Evolutionary conservation across 306 rosid species (phyloP), one percentile per base, ranked within the genome.

Genomic region (Gillenia trifoliata): DNA sequence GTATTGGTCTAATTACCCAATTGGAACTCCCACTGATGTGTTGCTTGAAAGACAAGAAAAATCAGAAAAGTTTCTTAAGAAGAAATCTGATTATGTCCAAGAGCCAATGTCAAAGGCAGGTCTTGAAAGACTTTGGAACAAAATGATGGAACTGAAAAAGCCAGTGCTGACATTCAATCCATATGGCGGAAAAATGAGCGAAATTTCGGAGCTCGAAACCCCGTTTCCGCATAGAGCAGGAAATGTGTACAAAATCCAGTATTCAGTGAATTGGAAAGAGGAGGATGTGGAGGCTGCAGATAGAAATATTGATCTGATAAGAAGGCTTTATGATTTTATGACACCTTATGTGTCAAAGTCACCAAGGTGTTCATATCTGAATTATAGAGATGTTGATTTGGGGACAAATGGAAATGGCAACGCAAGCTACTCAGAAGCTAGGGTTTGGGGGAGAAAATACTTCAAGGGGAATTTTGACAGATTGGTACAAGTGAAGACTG

Each of bases 221-320:
- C 82, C 90, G 6, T 91, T 91, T 76, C 96, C 96, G 5, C 96
- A 91, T 40, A 84, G 96, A 76, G 86, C 86, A 17, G 96, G 92
- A 52, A 91, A 88, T 80, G 41, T 75, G 28, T 91, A 75, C 82
- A 87, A 88, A 65, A 87, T 91, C 36, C 93, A 89, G 72, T 91
- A 89, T 71, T 87, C 88, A 0, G 86, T 88, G 40, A 84, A 11
- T 56, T 91, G 96, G 96, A 87, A 85, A 70, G 90, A 85, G 52
- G 86, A 75, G 45, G 85, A 80, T 9, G 49, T 54, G 19, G 83
- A 75, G 63, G 86, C 72, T 64, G 81, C 77, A 16, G 78, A 81
- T 30, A 34, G 8, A 17, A 20, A 82, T 72, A 56, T 89, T 10
- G 82, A 80, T 75, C 40, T 13, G 72, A 91, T 86, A 61, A 70